Percentiles rank a stretch among this genome's conserved stretches.
Evolutionary conservation across 2,329 filamentous ascomycete genomes (phyloP).

Genomic region (Aspergillus neotritici): DNA sequence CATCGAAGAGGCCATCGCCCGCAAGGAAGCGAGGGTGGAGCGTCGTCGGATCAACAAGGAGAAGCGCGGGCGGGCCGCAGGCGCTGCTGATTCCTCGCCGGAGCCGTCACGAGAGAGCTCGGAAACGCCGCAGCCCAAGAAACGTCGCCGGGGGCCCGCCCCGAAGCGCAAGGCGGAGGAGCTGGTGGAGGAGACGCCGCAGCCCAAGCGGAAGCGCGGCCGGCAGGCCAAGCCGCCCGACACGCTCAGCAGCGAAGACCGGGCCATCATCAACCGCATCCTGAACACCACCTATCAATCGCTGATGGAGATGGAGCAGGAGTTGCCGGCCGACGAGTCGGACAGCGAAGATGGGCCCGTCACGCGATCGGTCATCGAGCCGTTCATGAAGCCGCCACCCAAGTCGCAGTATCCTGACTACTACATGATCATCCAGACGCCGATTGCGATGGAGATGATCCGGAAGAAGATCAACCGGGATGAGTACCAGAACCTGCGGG

Average conservation of each 20-base stretch:
- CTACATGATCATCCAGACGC: constrained; percentile 84
- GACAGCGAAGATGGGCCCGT: constrained; percentile 49
- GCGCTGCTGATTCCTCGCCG: constrained; percentile 63
- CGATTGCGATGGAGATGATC: constrained; percentile 95
- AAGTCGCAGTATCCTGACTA: constrained; percentile 91
- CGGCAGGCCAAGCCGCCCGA: constrained; percentile 65
- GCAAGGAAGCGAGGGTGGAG: constrained; percentile 80
- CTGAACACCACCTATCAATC: constrained; percentile 71
- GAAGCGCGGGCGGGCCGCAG: constrained; percentile 48
- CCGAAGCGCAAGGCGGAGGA: constrained; percentile 87
- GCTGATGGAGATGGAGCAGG: constrained; percentile 78
- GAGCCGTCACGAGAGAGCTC: constrained; percentile 74
- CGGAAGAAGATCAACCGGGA: constrained; percentile 93
- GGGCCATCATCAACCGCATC: constrained; percentile 71
- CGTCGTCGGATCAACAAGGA: constrained; percentile 71
- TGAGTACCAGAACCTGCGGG: constrained; percentile 75
- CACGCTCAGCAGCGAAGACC: constrained; percentile 62
- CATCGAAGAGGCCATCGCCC: constrained; percentile 84
- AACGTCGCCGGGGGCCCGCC: constrained; percentile 69
- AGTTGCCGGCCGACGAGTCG: constrained; percentile 51
- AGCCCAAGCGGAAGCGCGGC: constrained; percentile 70
- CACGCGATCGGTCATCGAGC: constrained; percentile 81
- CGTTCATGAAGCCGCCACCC: constrained; percentile 85
- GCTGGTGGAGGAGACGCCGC: constrained; percentile 69
- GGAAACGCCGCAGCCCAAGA: constrained; percentile 70